Conservation (phyloP, 176 grass and related monocot species). For the Aechmea fasciata region DNA sequence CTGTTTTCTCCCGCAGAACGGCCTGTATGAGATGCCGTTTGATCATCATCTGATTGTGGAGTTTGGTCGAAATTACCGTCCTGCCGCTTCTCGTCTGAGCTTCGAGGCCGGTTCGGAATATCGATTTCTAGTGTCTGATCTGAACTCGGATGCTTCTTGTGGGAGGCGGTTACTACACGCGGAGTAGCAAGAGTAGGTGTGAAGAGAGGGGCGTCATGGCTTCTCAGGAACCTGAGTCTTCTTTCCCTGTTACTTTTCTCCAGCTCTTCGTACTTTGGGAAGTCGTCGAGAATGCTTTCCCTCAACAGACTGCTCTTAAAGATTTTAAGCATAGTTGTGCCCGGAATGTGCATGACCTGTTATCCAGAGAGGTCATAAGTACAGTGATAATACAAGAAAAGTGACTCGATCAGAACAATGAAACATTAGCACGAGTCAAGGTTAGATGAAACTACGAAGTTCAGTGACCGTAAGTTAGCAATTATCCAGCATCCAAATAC, state of each 20-base stretch:
- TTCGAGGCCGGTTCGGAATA: neutral
- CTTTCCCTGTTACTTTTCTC: constrained; percentile 37
- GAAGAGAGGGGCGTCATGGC: constrained; percentile 57
- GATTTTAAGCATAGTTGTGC: constrained; percentile 49
- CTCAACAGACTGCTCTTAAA: constrained; percentile 44
- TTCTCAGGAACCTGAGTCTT: constrained; percentile 40
- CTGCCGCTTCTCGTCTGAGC: neutral
- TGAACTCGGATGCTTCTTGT: neutral
- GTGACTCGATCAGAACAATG: neutral
- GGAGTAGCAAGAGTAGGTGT: constrained; percentile 34
- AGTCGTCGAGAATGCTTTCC: constrained; percentile 64
- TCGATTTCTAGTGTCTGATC: neutral
- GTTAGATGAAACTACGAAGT: too few relatives aligned
- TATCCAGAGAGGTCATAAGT: neutral
- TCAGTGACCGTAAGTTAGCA: too few relatives aligned
- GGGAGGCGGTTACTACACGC: neutral
- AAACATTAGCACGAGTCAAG: neutral
- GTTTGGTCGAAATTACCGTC: neutral
- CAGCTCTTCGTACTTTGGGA: constrained; percentile 58
- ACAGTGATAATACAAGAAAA: neutral
- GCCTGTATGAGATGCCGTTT: neutral
- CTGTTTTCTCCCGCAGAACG: neutral
- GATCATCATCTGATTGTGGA: neutral
- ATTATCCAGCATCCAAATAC: too few relatives aligned
- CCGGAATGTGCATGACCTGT: constrained; percentile 53